Percentiles rank a stretch among this genome's conserved stretches.
phyloP scores from a whole-genome alignment of 208 protist species.

The Porcisia hertigi region DNA sequence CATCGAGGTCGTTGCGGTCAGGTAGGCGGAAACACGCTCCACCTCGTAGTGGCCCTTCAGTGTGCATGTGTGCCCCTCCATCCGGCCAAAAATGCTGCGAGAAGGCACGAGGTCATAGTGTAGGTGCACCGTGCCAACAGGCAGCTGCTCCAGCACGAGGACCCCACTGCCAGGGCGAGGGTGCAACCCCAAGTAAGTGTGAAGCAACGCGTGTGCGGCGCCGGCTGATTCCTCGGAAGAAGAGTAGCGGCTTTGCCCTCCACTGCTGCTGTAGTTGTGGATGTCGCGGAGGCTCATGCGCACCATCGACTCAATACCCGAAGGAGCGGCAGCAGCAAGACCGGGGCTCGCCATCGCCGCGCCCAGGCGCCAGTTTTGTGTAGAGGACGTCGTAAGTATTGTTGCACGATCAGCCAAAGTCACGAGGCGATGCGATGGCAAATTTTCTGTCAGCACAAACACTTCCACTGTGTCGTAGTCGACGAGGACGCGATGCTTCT shows the following conservation, averaged over 20 bases:
- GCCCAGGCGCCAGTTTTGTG: constrained; percentile 57
- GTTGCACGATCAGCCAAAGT: constrained; percentile 69
- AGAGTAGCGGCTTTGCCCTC: not conserved
- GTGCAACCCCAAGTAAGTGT: constrained; percentile 45
- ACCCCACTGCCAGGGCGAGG: constrained; percentile 44
- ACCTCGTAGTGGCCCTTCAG: constrained; percentile 48
- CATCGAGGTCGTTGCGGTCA: constrained; percentile 64
- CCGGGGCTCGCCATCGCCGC: not conserved
- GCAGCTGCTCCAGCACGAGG: constrained; percentile 49
- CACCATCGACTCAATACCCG: constrained; percentile 7
- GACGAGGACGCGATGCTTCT: constrained; percentile 44
- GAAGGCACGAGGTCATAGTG: constrained; percentile 77
- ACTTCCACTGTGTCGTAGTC: constrained; percentile 79
- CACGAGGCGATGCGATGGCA: constrained; percentile 60
- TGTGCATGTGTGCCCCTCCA: constrained; percentile 60
- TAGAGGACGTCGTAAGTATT: constrained; percentile 69
- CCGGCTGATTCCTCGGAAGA: not conserved
- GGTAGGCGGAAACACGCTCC: constrained; percentile 81
- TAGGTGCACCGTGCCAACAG: constrained; percentile 61
- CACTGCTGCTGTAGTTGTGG: constrained; percentile 32
- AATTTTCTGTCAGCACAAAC: constrained; percentile 81
- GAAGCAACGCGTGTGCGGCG: constrained; percentile 6
- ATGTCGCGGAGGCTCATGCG: constrained; percentile 26
- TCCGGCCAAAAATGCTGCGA: constrained; percentile 65
- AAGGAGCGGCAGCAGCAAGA: not conserved